phyloP scores from a whole-genome alignment of 2,329 filamentous ascomycete genomes.

The Fusarium tanahbumbuense region DNA sequence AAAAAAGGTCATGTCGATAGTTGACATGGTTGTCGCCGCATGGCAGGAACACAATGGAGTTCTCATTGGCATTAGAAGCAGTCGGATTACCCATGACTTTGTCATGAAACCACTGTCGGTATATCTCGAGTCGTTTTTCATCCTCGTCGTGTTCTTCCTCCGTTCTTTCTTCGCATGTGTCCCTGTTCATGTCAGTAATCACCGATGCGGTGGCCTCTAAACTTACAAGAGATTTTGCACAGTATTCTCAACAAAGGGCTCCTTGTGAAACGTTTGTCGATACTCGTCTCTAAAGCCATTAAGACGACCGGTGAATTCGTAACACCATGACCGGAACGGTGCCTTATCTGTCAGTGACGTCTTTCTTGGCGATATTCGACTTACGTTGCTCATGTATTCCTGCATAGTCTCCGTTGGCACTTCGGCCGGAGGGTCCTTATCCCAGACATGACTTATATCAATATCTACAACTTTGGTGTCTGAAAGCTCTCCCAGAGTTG shows the following conservation, averaged over 20 bases:
- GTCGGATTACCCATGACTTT: slow-evolving; percentile 40
- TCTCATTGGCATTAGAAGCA: slow-evolving; percentile 31
- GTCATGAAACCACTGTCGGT: slow-evolving; percentile 50
- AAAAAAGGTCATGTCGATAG: slow-evolving; percentile 41
- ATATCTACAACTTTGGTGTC: slow-evolving; percentile 17
- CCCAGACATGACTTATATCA: slow-evolving; percentile 40
- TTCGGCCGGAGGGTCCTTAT: slow-evolving; percentile 12
- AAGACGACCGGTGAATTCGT: slow-evolving; percentile 50
- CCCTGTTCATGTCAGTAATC: slow-evolving; percentile 26
- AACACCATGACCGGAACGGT: slow-evolving; percentile 48
- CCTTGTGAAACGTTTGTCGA: slow-evolving; percentile 33
- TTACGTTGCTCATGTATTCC: slow-evolving; percentile 48
- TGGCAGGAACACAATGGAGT: slow-evolving; percentile 48
- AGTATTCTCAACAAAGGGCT: slow-evolving; percentile 48
- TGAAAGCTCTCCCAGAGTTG: slow-evolving; percentile 39
- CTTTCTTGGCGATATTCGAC: background rate
- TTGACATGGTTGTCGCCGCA: slow-evolving; percentile 31
- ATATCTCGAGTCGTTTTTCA: slow-evolving; percentile 43
- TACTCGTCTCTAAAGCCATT: slow-evolving; percentile 46
- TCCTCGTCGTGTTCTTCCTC: slow-evolving; percentile 19
- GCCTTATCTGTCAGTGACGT: slow-evolving; percentile 41
- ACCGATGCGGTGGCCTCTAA: background rate
- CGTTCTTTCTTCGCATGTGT: slow-evolving; percentile 32
- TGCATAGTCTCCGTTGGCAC: slow-evolving; percentile 31
- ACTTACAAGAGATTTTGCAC: slow-evolving; percentile 48